A percentile compares a stretch with the other conserved stretches of the same genome.
phyloP scores from a whole-genome alignment of 805 yeast genomes.

The Saturnispora kantuleensis region DNA sequence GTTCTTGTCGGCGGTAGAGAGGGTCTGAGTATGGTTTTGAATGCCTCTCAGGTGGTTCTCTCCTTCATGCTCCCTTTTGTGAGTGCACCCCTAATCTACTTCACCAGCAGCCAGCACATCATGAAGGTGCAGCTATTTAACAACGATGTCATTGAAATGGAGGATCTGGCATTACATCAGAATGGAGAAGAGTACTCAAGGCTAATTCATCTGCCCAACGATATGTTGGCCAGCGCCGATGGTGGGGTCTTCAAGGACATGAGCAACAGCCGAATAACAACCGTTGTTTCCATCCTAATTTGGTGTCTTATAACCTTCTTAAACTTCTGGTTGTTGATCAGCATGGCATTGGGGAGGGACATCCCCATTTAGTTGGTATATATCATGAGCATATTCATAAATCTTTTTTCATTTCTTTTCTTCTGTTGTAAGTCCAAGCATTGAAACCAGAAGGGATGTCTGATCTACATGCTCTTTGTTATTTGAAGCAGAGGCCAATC shows the following conservation, averaged over 20 bases:
- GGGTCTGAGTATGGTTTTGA: conserved; percentile 67
- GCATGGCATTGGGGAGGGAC: conserved; percentile 27
- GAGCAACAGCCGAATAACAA: conserved; percentile 53
- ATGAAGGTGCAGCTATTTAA: conserved; percentile 23
- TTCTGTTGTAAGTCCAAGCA: not conserved
- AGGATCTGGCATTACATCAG: not conserved
- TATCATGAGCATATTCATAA: not conserved
- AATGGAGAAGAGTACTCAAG: not conserved
- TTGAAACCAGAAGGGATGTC: conserved; percentile 37
- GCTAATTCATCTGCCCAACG: not conserved
- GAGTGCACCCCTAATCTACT: conserved; percentile 77
- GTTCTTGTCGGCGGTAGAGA: conserved; percentile 67
- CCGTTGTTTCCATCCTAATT: conserved; percentile 44
- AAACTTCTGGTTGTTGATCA: conserved; percentile 55
- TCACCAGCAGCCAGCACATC: conserved; percentile 52
- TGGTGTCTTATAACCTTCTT: conserved; percentile 67
- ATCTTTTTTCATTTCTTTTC: not conserved
- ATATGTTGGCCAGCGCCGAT: conserved; percentile 4
- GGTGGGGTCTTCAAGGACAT: conserved; percentile 39
- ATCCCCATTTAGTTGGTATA: conserved; percentile 17
- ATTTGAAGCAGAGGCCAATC: conserved; percentile 43
- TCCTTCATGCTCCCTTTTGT: conserved; percentile 77
- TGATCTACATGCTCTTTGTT: conserved; percentile 61
- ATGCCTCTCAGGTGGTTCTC: conserved; percentile 74
- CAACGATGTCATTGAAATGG: conserved; percentile 7